Evolutionary conservation across 176 grass and related monocot genomes (phyloP), one percentile per base, ranked within the genome.

Genomic region (Musa acuminata): DNA sequence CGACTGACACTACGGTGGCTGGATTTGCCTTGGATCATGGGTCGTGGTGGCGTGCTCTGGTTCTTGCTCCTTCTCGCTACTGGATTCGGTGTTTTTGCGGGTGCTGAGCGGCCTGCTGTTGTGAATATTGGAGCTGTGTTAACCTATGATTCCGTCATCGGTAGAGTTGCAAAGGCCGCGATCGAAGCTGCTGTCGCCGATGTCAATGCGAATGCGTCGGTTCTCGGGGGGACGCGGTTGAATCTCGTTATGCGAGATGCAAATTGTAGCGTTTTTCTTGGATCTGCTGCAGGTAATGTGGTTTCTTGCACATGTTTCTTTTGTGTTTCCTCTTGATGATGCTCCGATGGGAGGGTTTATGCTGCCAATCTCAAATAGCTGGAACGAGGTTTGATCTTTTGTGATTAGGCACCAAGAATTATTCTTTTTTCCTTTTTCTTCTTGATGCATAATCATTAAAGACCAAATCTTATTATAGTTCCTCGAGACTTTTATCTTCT

Each of bases 201-300:
- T 82, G 74, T 98, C 35, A 98, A 98, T 86, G 54, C 74, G 19
- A 77, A 91, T 73, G 62, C 72, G 14, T 3, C 10, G 8, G 54
- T 98, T 57, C 88, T 98, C 59, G 70, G 43, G 0, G 86, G 86
- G 19, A 89, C 90, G 62, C 80, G 51, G 71, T 79, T 98, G 67
- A 87, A 57, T 63, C 43, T 98, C 19, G 1, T 89, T 1, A 72
- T 49, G 72, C 86, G 87, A 68, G 88, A 98, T 73, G 80, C 88
- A 52, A 98, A 85, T 75, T 98, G 95, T 84, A 93, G 80, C 74
- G 90, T 81, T n/a, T 98, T 98, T 82, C 69, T 98, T 69, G 90
- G 95, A 77, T 81, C 82, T 20, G 80, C 91, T 67, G 88, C 84
- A 93, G 94, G 94, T 92, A 86, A 19, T 4, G 0, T 21, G 19